Evolutionary conservation across 164 flowering plant genomes (phyloP).

Genomic region (Annona squamosa): DNA sequence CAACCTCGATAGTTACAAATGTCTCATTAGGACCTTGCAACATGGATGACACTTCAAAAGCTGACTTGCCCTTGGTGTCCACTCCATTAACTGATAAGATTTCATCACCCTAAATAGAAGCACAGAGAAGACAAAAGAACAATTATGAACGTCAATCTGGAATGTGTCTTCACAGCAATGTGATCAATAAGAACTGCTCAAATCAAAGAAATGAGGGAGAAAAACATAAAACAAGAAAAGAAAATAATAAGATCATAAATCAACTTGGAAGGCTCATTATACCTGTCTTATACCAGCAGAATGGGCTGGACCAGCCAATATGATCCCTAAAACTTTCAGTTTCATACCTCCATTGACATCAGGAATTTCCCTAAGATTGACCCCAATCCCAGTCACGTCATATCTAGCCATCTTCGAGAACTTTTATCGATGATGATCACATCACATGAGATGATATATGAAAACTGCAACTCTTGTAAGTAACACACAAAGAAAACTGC

Average conservation of each 20-base stretch:
- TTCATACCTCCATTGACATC: conserved; percentile 54
- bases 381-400: conserved; percentile 92
- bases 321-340: conserved; percentile 76
- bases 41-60: conserved; percentile 84
- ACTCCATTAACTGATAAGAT: conserved; percentile 75
- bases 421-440: conserved; percentile 41
- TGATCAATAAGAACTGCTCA: not conserved
- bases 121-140: conserved; percentile 2
- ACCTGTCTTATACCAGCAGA: conserved; percentile 95
- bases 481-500: conserved; percentile 28
- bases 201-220: not conserved
- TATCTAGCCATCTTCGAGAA: conserved; percentile 94
- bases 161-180: not conserved
- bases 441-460: conserved; percentile 31
- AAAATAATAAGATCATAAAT: not conserved
- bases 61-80: conserved; percentile 78
- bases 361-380: conserved; percentile 82
- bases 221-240: not conserved
- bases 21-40: conserved; percentile 93
- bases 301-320: conserved; percentile 91
- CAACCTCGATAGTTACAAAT: conserved; percentile 72
- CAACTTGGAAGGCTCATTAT: conserved; percentile 1
- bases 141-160: not conserved
- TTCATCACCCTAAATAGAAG: conserved; percentile 70
- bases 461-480: conserved; percentile 33